Evolutionary conservation across 2,329 filamentous ascomycete genomes (phyloP).

Genomic region (Fusarium sp.): DNA sequence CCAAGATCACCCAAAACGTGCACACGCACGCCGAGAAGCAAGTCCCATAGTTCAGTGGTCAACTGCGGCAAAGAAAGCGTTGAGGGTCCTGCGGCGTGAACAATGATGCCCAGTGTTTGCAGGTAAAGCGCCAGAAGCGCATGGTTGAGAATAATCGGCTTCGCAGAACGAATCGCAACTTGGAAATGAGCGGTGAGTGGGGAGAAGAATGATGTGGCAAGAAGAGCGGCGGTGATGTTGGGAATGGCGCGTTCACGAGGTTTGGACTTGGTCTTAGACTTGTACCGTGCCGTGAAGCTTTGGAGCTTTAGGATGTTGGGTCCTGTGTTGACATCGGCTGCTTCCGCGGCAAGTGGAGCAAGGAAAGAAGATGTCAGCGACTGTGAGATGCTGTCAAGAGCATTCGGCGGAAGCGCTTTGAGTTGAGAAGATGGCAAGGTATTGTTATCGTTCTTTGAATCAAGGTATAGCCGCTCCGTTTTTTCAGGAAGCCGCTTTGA

Average conservation of each 20-base stretch:
- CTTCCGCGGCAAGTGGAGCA: slow-evolving; percentile 81
- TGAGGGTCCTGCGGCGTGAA: slow-evolving; percentile 85
- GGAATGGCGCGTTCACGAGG: slow-evolving; percentile 68
- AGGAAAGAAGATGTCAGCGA: slow-evolving; percentile 79
- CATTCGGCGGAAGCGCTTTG: slow-evolving; percentile 65
- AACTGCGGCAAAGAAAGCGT: slow-evolving; percentile 81
- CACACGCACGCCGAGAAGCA: slow-evolving; percentile 78
- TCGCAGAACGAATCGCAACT: slow-evolving; percentile 64
- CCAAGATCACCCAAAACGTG: slow-evolving; percentile 69
- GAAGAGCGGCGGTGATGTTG: slow-evolving; percentile 81
- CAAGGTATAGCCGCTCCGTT: slow-evolving; percentile 77
- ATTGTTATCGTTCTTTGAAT: slow-evolving; percentile 43
- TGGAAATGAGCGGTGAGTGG: slow-evolving; percentile 86
- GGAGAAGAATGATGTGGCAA: slow-evolving; percentile 84
- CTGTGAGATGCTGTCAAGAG: slow-evolving; percentile 75
- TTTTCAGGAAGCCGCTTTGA: slow-evolving; percentile 81
- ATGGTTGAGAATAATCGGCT: slow-evolving; percentile 75
- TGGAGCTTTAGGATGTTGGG: slow-evolving; percentile 89
- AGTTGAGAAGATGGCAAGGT: slow-evolving; percentile 51
- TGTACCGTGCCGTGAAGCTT: slow-evolving; percentile 78
- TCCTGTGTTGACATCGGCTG: slow-evolving; percentile 82
- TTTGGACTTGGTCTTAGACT: slow-evolving; percentile 47
- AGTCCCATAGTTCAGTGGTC: slow-evolving; percentile 84
- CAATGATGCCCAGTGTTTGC: slow-evolving; percentile 84
- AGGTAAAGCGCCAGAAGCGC: slow-evolving; percentile 82